A percentile compares a stretch with the other conserved stretches of the same genome.
Conservation (phyloP, 2,329 filamentous ascomycete genomes). For the Venturia asperata region DNA sequence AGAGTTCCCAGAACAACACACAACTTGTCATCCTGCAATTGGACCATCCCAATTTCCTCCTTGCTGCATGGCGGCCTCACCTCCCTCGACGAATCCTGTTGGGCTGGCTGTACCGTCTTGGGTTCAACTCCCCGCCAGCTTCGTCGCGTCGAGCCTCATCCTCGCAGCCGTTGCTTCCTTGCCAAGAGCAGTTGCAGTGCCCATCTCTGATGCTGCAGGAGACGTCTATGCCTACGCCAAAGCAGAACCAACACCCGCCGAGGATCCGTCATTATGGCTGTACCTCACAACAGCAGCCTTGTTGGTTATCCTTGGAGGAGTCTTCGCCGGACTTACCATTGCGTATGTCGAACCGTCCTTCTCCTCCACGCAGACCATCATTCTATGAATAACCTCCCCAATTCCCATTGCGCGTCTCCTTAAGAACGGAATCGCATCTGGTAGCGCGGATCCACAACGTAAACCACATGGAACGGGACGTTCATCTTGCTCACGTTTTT, state of each 20-base stretch:
- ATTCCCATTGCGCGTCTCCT: background rate
- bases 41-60: background rate
- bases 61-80: conserved; percentile 13
- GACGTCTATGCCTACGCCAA: background rate
- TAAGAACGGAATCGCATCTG: background rate
- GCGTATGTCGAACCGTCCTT: conserved; percentile 48
- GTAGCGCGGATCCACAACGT: background rate
- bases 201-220: background rate
- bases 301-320: conserved; percentile 80
- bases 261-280: conserved; percentile 60
- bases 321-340: conserved; percentile 90
- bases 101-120: background rate
- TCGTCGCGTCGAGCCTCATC: background rate
- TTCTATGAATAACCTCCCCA: background rate
- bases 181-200: background rate
- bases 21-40: conserved; percentile 8
- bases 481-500: conserved; percentile 23
- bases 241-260: conserved; percentile 10
- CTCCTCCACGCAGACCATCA: background rate
- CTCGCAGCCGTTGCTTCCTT: background rate
- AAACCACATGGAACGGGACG: background rate
- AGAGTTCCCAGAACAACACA: conserved; percentile 3
- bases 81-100: background rate
- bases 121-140: background rate
- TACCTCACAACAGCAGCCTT: conserved; percentile 71